phyloP scores from a whole-genome alignment of 306 rosid genomes.

The Prunus campanulata region DNA sequence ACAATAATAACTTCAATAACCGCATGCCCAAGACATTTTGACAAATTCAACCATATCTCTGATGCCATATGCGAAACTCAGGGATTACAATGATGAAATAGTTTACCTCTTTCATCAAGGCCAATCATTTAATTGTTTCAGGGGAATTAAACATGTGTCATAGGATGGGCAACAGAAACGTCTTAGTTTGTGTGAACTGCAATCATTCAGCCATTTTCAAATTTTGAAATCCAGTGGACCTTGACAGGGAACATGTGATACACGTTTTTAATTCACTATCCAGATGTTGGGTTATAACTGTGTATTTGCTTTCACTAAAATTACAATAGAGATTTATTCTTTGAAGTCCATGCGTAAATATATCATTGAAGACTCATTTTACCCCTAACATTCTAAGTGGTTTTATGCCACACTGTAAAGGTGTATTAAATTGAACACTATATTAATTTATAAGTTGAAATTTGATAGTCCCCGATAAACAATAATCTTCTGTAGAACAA shows the following conservation, averaged over 20 bases:
- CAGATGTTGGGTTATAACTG: neutral
- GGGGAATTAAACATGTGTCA: neutral
- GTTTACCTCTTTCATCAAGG: neutral
- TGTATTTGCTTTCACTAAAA: neutral
- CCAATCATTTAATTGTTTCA: neutral
- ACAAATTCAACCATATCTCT: neutral
- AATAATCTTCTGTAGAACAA: neutral
- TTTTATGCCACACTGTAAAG: neutral
- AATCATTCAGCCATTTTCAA: neutral
- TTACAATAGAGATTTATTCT: neutral
- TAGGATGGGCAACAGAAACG: neutral
- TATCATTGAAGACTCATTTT: neutral
- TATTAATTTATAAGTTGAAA: neutral
- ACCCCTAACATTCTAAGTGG: neutral
- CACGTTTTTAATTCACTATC: neutral
- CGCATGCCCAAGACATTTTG: neutral
- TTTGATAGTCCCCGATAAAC: neutral
- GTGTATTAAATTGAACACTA: neutral
- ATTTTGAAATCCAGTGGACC: neutral
- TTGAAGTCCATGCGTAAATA: neutral
- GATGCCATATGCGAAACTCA: neutral
- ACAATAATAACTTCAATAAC: neutral
- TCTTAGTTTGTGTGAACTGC: neutral
- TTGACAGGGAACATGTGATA: neutral
- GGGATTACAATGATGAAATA: neutral